A percentile compares a stretch with the other conserved stretches of the same genome.
phyloP scores from a whole-genome alignment of 1,139 yeast species.

The Blastobotrys petasosporus region DNA sequence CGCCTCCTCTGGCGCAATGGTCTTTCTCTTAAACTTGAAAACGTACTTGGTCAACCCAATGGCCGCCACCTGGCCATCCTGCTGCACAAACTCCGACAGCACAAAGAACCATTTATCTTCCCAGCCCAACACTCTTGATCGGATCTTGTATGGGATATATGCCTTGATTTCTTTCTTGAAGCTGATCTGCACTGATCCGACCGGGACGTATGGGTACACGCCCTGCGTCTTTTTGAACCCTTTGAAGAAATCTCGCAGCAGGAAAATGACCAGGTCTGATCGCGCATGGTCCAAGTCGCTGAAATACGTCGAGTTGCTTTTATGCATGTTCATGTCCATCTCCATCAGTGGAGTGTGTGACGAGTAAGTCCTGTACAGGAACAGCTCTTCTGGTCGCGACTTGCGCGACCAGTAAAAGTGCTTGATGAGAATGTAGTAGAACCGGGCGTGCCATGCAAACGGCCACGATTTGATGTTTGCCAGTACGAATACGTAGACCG shows the following conservation, averaged over 20 bases:
- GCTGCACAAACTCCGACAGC: conserved; percentile 41
- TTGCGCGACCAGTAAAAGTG: conserved; percentile 29
- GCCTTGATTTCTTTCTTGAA: conserved; percentile 71
- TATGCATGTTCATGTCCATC: conserved; percentile 80
- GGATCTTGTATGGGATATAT: conserved; percentile 51
- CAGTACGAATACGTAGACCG: conserved; percentile 20
- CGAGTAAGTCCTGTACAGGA: conserved; percentile 41
- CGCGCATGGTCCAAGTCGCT: conserved; percentile 80
- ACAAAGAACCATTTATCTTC: conserved; percentile 81
- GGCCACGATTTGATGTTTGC: conserved; percentile 55
- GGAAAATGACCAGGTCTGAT: conserved; percentile 50
- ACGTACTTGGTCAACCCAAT: conserved; percentile 73
- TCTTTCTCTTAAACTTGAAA: conserved; percentile 64
- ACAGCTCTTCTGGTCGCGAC: conserved; percentile 26
- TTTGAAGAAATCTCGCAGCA: conserved; percentile 38
- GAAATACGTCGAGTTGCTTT: conserved; percentile 80
- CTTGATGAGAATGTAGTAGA: conserved; percentile 45
- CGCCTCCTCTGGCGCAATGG: conserved; percentile 60
- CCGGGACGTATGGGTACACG: conserved; percentile 63
- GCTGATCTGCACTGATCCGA: conserved; percentile 63
- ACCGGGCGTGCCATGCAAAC: conserved; percentile 57
- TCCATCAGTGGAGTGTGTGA: conserved; percentile 73
- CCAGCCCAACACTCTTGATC: conserved; percentile 70
- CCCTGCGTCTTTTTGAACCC: conserved; percentile 39
- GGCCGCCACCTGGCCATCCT: conserved; percentile 46